Evolutionary conservation across 2,329 filamentous ascomycete genomes (phyloP).

Genomic region (Aspergillus arachidicola): DNA sequence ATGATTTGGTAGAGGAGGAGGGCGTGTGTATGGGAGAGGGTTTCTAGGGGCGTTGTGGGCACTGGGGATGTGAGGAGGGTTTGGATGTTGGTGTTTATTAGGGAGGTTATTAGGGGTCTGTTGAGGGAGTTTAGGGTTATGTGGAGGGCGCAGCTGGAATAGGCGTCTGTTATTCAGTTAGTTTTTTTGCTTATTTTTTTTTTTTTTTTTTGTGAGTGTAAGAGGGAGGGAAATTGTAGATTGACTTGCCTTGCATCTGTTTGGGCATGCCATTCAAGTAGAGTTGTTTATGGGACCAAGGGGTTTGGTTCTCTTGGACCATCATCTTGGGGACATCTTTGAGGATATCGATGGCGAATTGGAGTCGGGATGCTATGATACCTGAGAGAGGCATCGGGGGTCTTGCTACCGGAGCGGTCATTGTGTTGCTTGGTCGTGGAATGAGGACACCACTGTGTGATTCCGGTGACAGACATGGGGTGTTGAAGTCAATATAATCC

Average conservation of each 20-base stretch:
- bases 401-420: slow-evolving; percentile 6
- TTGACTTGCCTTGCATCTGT: slow-evolving; percentile 50
- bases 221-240: neutral
- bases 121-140: slow-evolving; percentile 54
- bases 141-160: slow-evolving; percentile 58
- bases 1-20: slow-evolving; percentile 56
- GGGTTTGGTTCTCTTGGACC: slow-evolving; percentile 53
- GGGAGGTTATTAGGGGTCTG: slow-evolving; percentile 50
- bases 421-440: neutral
- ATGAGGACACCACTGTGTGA: neutral
- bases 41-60: slow-evolving; percentile 26
- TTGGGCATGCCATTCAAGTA: slow-evolving; percentile 57
- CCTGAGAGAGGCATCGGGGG: slow-evolving; percentile 18
- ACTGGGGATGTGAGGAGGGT: slow-evolving; percentile 45
- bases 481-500: neutral
- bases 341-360: slow-evolving; percentile 49
- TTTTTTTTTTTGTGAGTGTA: too few relatives aligned
- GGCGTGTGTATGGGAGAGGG: slow-evolving; percentile 51
- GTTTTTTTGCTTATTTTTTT: too few relatives aligned
- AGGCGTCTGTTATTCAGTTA: slow-evolving; percentile 47
- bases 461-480: neutral
- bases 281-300: slow-evolving; percentile 57
- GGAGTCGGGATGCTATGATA: slow-evolving; percentile 28
- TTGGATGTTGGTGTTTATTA: slow-evolving; percentile 49
- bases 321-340: slow-evolving; percentile 48